Evolutionary conservation across 1,139 yeast genomes (phyloP).

Genomic region (Trichomonascaceae sp.): DNA sequence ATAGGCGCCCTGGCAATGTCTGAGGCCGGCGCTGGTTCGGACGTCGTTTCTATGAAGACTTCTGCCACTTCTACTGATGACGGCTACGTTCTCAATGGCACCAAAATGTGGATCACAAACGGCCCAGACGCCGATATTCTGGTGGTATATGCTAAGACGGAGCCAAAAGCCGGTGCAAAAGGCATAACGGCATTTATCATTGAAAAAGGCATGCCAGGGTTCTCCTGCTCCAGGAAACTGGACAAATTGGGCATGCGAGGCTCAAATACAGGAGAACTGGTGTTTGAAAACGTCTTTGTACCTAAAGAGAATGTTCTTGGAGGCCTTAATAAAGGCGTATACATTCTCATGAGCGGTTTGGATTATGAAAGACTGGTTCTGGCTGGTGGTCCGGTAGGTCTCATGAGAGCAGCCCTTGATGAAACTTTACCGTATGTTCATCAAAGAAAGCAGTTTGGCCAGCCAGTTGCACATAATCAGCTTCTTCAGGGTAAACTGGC

Average conservation of each 20-base stretch:
- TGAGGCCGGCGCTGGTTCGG: slow-evolving; percentile 34
- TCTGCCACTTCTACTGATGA: slow-evolving; percentile 28
- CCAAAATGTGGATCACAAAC: slow-evolving; percentile 36
- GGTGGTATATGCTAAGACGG: slow-evolving; percentile 34
- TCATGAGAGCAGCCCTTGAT: slow-evolving; percentile 32
- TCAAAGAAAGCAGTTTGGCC: slow-evolving; percentile 31
- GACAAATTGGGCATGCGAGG: slow-evolving; percentile 34
- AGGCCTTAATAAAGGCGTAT: slow-evolving; percentile 28
- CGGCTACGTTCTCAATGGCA: slow-evolving; percentile 31
- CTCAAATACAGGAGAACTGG: slow-evolving; percentile 32
- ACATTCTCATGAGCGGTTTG: slow-evolving; percentile 31
- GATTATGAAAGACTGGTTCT: slow-evolving; percentile 31
- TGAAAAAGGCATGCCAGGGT: slow-evolving; percentile 29
- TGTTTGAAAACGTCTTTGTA: slow-evolving; percentile 31
- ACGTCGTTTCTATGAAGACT: slow-evolving; percentile 32
- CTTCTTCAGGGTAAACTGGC: slow-evolving; percentile 32
- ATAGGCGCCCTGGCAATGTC: slow-evolving; percentile 34
- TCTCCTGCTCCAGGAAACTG: slow-evolving; percentile 29
- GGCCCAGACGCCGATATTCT: slow-evolving; percentile 33
- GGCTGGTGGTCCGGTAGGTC: slow-evolving; percentile 32
- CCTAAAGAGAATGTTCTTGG: slow-evolving; percentile 33
- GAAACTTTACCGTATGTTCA: slow-evolving; percentile 32
- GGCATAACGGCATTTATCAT: slow-evolving; percentile 33
- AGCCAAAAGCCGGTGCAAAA: slow-evolving; percentile 28
- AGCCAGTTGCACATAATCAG: slow-evolving; percentile 32